Base-by-base conservation (phyloP, 441 rosid species). In the Biscutella laevigata region DNA sequence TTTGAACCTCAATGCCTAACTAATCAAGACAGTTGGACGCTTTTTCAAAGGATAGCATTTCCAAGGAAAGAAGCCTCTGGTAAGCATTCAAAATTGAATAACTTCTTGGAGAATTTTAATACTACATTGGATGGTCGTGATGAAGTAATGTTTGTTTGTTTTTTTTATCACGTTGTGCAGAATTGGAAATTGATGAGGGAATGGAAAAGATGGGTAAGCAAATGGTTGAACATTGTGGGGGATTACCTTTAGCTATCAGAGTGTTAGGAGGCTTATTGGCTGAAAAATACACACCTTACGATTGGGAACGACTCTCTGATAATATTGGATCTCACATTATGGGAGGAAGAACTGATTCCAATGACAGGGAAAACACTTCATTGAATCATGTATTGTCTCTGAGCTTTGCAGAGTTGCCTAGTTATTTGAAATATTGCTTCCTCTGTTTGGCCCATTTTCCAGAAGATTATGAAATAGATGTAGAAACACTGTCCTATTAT, bases 361-460 rank as follows among this genome's bases (percentile, higher is more conserved):
- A 15, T 1, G 41, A 32, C 0, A 24, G 0, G 4, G 11, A 46
- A 4, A 2, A 1, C 7, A 33, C 3, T 48, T 48, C 53, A 0
- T 44, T 55, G 0, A 15, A 14, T 8, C 43, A 46, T 6, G 40
- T 64, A 5, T 3, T 64, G 13, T 25, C 5, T 39, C 1, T 54
- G 6, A 62, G 68, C 28, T 54, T 28, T 21, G 56, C 54, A 38
- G 73, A 56, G 36, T 6, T 74, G 35, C 72, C 71, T 2, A 15
- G 26, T 2, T 25, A 63, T 39, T 32, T 73, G 33, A 69, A 50
- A 35, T 58, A 64, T 0, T 66, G 71, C 37, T 74, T 67, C 43
- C 62, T 70, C 43, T 60, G 67, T 32, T 29, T 74, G 1, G 53
- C 65, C 0, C 65, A 66, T 6, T 70, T 63, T 12, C 75, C 66